Conservation (phyloP, 23 red algal species). For the Gracilariopsis chorda region DNA sequence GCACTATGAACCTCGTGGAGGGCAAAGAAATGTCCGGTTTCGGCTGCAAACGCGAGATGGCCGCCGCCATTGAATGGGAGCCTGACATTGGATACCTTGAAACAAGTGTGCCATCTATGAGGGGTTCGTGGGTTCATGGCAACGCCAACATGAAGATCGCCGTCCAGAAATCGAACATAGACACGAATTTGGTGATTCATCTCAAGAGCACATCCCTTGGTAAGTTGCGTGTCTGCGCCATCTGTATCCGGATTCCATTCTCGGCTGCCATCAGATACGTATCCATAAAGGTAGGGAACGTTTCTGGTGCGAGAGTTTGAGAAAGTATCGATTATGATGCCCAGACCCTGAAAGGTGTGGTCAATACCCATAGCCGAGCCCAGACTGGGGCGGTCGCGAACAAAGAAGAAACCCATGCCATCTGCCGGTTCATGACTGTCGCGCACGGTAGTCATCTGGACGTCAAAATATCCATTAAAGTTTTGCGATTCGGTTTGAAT, state of each 20-base stretch:
- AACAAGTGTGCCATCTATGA: constrained; percentile 66
- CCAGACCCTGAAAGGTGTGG: constrained; percentile 59
- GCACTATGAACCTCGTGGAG: constrained; percentile 66
- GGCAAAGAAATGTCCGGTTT: constrained; percentile 82
- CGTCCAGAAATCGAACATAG: constrained; percentile 52
- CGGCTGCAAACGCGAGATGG: constrained; percentile 59
- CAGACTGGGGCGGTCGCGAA: constrained; percentile 18
- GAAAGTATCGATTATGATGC: constrained; percentile 76
- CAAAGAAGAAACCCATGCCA: constrained; percentile 72
- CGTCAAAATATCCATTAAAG: constrained; percentile 80
- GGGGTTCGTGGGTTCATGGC: constrained; percentile 48
- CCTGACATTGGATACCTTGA: constrained; percentile 40
- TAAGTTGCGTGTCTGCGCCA: constrained; percentile 58
- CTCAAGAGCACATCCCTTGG: constrained; percentile 59
- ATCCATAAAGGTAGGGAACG: constrained; percentile 69
- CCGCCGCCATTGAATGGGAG: constrained; percentile 51
- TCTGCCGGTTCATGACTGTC: constrained; percentile 68
- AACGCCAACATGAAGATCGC: constrained; percentile 51
- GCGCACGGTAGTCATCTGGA: constrained; percentile 44
- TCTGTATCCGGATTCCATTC: constrained; percentile 61
- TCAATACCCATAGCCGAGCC: constrained; percentile 68
- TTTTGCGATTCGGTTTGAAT: constrained; percentile 29
- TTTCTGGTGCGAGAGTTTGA: constrained; percentile 49
- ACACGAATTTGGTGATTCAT: constrained; percentile 52
- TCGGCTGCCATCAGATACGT: constrained; percentile 58